Base-by-base conservation (phyloP, 805 yeast genomes). In the Hanseniaspora guilliermondii region DNA sequence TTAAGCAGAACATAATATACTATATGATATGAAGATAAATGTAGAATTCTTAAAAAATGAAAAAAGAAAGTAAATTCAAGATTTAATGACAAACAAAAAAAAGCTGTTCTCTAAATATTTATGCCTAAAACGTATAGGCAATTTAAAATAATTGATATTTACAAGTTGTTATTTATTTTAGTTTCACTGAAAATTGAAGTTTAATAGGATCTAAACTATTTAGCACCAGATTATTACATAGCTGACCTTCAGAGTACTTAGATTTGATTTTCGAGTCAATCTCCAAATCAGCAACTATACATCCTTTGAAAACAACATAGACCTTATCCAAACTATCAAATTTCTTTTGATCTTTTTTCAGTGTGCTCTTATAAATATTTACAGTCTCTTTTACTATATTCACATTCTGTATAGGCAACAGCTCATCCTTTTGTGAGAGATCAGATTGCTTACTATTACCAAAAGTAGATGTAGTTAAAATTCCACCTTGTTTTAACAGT, bases 401-500 rank as follows among this genome's bases (percentile, higher is more conserved):
- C 16, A 39, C 27, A 22, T 42, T 42, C 7, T 42, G 35, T 14
- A 42, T 25, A 6, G 46, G 47, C 37, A 44, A 19, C 24, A 30
- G 8, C 11, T 30, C 37, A 16, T 49, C 42, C 4, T 48, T 33
- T 3, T 30, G 37, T 4, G 36, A 22, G 14, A 21, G 21, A 25
- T 47, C 42, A 25, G 21, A 21, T 21, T 22, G 35, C 4, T 17
- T 47, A 7, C 14, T 36, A 5, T n/a, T 22, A 24, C 40, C 40
- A 17, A 47, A 33, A 12, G 40, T 14, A 14, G 44, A 25, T 12
- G 44, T 16, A 5, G 36, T 25, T 8, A 50, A 16, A 30, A 19
- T 14, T 9, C 55, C 55, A 19, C 55, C 55, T 14, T 36, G 21
- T 27, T 42, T 14, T 21, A 52, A 22, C 9, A 52, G 9, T 3